Base-by-base conservation (phyloP, 1,139 yeast genomes). In the Pichia sp. region DNA sequence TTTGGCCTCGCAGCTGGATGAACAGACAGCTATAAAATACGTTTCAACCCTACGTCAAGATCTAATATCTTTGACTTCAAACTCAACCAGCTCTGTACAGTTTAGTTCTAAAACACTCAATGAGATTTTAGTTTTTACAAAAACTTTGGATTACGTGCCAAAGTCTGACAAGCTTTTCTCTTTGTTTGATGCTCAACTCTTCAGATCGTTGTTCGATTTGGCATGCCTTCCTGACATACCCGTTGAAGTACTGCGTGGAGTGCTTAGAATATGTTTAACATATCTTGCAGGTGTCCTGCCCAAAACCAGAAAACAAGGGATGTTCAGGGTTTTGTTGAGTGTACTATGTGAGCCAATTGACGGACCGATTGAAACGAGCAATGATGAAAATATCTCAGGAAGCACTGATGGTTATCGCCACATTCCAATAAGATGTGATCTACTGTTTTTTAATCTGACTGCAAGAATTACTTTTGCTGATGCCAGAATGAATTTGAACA, bases 101-200 rank as follows among this genome's bases (percentile, higher is more conserved):
- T 8, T 48, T 2, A 40, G 22, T 31, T 18, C 54, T 2, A 51
- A 46, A 12, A 41, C 44, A 13, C 70, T 78, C 52, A 79, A 79
- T 62, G 72, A 76, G 19, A 78, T 79, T 10, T 79, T 79, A 13
- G 80, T 79, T 7, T 67, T 79, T 52, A 80, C 83, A 34, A 79
- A 78, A 59, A 68, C 76, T 36, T 67, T 79, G 50, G 83, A 79
- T 52, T 68, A 71, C 31, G 74, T 75, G 13, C 74, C 77, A 1
- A 67, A 66, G 23, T 68, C 74, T 12, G 71, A 73, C 47, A 73
- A 69, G n/a, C 70, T 76, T 55, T 62, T 69, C 34, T 52, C 59
- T 8, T 62, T 74, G 13, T 70, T 78, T 60, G 82, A 78, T 62
- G 66, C 68, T 26, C 64, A 69, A 8, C 66, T 79, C 46, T 76